phyloP scores from a whole-genome alignment of 2,329 filamentous ascomycete species.

The Monosporascus sp. region DNA sequence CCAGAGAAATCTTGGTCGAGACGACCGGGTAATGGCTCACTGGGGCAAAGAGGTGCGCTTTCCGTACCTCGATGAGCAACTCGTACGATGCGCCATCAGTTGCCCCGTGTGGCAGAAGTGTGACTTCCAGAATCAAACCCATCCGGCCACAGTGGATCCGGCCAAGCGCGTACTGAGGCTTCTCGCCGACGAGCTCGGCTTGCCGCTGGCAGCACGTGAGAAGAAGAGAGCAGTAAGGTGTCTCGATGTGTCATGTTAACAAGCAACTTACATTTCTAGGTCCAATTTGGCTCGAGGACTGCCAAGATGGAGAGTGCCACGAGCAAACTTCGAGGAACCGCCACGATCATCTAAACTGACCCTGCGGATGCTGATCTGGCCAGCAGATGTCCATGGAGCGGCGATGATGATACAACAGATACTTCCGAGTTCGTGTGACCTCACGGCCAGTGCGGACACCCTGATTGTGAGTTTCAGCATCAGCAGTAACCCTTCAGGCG shows the following conservation, averaged over 20 bases:
- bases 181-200: conserved; percentile 68
- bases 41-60: conserved; percentile 88
- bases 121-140: conserved; percentile 61
- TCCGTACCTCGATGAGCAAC: conserved; percentile 81
- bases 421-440: conserved; percentile 58
- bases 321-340: conserved; percentile 64
- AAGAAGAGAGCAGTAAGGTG: conserved; percentile 81
- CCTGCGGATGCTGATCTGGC: conserved; percentile 4
- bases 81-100: conserved; percentile 76
- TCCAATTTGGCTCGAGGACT: conserved; percentile 77
- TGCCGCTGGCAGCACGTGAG: conserved; percentile 69
- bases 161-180: conserved; percentile 79
- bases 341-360: conserved; percentile 42
- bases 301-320: conserved; percentile 68
- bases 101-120: conserved; percentile 80
- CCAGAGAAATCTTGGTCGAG: conserved; percentile 89
- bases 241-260: background rate
- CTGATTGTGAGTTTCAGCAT: conserved; percentile 45
- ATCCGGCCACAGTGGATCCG: conserved; percentile 54
- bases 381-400: conserved; percentile 20
- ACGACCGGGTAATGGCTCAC: conserved; percentile 85
- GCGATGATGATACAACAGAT: conserved; percentile 70
- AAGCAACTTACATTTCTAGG: conserved; percentile 39
- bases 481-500: conserved; percentile 40
- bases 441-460: conserved; percentile 8